Base-by-base conservation (phyloP, 495 filamentous ascomycete species). In the Penicillium lividum region DNA sequence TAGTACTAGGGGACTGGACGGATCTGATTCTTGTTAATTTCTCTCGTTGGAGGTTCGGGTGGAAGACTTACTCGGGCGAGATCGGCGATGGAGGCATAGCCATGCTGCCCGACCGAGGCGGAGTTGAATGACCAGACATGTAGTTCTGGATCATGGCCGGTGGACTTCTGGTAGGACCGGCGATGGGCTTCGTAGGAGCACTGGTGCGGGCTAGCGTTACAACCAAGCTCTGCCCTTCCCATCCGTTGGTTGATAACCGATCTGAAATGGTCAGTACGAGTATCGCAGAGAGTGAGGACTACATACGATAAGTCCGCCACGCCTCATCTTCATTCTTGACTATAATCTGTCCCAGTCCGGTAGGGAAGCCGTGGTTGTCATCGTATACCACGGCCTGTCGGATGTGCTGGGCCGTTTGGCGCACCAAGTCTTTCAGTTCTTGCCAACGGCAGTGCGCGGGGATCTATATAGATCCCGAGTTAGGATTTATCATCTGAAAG, bases 311-410 rank as follows among this genome's bases (percentile, higher is more conserved):
- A 18, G 77, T 80, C 30, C 75, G 62, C 75, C 75, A 80, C 29
- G 77, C 77, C 53, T 80, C 77, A 28, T 78, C 77, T 52, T 80
- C 77, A 43, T 78, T 77, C 22, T 80, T 80, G 31, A 80, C 68
- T 27, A 80, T 80, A 46, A 80, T 80, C 55, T 80, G 77, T 1
- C 77, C 77, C 3, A 80, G 57, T 18, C 77, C 77, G 0, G 77
- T 80, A 15, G 77, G 75, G 49, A 75, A 74, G 3, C 77, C 77
- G 56, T 80, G 72, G 30, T 61, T 70, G 48, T 80, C 77, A 62
- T 80, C 77, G 46, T 80, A 80, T 33, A 80, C 77, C 3, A 80
- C 75, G 5, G 77, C 77, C 52, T 80, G 77, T 9, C 77, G 73
- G 48, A 80, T 78, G 61, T 80, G 77, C 38, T 74, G 51, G 16